Conservation (phyloP, 176 grass and related monocot species). For the Avena sativa region DNA sequence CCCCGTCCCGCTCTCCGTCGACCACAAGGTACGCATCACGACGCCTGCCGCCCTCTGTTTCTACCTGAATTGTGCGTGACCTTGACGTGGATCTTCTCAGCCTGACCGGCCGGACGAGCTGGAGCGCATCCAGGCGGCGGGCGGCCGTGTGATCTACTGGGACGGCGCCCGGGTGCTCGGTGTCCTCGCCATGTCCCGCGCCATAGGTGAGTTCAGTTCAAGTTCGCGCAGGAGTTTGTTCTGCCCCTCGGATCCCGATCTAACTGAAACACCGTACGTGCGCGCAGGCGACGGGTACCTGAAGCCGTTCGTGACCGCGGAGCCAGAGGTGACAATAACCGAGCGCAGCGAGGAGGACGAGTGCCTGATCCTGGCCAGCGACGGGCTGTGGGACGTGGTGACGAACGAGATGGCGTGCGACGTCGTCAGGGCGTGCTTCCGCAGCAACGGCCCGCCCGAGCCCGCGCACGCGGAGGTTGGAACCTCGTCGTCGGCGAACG, state of each 20-base stretch:
- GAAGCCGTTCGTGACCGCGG: constrained; percentile 84
- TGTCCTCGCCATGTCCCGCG: constrained; percentile 93
- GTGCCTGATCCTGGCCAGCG: constrained; percentile 92
- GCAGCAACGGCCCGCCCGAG: constrained; percentile 46
- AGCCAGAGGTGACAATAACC: constrained; percentile 86
- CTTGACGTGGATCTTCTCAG: constrained; percentile 50
- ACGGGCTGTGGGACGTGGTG: constrained; percentile 96
- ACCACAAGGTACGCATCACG: constrained; percentile 73
- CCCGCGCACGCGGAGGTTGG: not conserved
- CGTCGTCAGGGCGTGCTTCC: constrained; percentile 77
- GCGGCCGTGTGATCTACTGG: constrained; percentile 96
- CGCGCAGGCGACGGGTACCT: constrained; percentile 75
- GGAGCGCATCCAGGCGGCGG: constrained; percentile 77
- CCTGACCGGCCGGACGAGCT: constrained; percentile 94
- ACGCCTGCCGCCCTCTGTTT: not conserved
- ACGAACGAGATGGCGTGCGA: constrained; percentile 89
- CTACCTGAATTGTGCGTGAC: not conserved
- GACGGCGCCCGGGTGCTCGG: constrained; percentile 84
- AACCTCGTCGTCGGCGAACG: constrained; percentile 31
- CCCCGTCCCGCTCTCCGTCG: constrained; percentile 67
- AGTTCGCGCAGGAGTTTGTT: not conserved
- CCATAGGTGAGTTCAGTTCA: constrained; percentile 69
- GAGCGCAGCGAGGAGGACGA: constrained; percentile 78
- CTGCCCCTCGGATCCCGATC: constrained; percentile 10
- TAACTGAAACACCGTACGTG: not conserved